These are phyloP conservation scores for Meredithiella fracta DNA, from an alignment of 2,329 filamentous ascomycete species.

Conservation along the genomic window DNA sequence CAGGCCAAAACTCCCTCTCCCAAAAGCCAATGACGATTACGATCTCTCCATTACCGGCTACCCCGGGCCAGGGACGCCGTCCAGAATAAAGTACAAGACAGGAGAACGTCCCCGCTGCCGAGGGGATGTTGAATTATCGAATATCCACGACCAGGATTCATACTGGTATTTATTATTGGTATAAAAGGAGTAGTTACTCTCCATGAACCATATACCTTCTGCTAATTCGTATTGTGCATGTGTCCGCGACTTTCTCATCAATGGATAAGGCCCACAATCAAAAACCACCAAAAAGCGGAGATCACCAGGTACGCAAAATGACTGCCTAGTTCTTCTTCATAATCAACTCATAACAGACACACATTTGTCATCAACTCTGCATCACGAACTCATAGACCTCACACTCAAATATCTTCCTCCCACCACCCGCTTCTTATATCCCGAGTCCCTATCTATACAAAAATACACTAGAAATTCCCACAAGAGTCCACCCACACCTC, in stretches of 20 bases:
- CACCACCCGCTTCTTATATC: background rate
- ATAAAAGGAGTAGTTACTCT: background rate
- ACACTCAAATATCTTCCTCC: background rate
- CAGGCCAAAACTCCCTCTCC: too few relatives aligned
- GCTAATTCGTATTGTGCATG: background rate
- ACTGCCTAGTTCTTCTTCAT: background rate
- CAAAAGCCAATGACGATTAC: background rate
- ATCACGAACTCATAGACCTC: background rate
- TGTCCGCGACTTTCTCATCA: background rate
- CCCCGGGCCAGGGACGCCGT: background rate
- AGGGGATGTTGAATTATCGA: slow-evolving; percentile 2
- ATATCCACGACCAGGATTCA: slow-evolving; percentile 1
- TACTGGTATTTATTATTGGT: background rate
- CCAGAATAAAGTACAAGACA: background rate
- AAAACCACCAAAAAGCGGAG: too few relatives aligned
- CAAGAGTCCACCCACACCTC: background rate
- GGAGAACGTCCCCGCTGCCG: background rate
- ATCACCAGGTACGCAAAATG: too few relatives aligned
- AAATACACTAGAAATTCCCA: background rate
- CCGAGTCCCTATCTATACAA: background rate
- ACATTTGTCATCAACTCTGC: background rate
- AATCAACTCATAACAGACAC: background rate
- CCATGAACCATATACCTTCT: background rate
- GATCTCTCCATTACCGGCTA: background rate
- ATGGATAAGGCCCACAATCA: background rate